These are phyloP conservation scores for Chenopodium suecicum DNA, from an alignment of 148 eudicot genomes.

Conservation along the genomic window DNA sequence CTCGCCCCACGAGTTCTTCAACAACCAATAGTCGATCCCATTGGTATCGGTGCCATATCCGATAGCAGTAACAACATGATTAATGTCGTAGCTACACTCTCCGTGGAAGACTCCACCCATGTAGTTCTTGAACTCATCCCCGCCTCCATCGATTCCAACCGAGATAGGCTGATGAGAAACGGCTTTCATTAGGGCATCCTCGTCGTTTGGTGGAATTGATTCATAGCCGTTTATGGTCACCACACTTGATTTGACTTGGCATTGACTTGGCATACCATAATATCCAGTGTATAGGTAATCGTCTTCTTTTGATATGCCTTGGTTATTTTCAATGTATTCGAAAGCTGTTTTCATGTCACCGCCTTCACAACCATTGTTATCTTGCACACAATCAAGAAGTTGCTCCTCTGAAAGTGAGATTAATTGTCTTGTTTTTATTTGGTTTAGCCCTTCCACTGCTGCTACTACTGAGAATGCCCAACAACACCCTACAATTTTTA, in stretches of 20 bases:
- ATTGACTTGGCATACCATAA: slow-evolving; percentile 6
- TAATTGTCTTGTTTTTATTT: no score
- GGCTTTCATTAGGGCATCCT: slow-evolving; percentile 29
- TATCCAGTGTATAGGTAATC: slow-evolving; percentile 36
- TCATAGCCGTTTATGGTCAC: slow-evolving; percentile 22
- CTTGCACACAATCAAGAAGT: slow-evolving; percentile 36
- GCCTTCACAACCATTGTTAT: slow-evolving; percentile 7
- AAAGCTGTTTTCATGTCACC: slow-evolving; percentile 36
- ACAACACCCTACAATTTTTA: no score
- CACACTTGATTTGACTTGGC: neutral
- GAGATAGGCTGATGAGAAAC: slow-evolving; percentile 42
- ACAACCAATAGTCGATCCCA: slow-evolving; percentile 34
- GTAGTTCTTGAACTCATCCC: slow-evolving; percentile 24
- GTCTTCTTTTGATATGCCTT: slow-evolving; percentile 40
- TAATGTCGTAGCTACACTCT: slow-evolving; percentile 23
- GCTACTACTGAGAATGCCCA: no score
- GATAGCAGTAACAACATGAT: slow-evolving; percentile 32
- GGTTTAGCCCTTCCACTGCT: no score
- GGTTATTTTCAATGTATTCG: slow-evolving; percentile 30
- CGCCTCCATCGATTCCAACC: slow-evolving; percentile 27
- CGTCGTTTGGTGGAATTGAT: slow-evolving; percentile 29
- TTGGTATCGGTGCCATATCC: slow-evolving; percentile 28
- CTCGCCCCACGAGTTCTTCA: slow-evolving; percentile 41
- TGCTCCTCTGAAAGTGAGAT: slow-evolving; percentile 44
- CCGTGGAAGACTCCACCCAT: slow-evolving; percentile 29